Conservation (phyloP, 805 yeast genomes). For the Clavispora vitiphila region DNA sequence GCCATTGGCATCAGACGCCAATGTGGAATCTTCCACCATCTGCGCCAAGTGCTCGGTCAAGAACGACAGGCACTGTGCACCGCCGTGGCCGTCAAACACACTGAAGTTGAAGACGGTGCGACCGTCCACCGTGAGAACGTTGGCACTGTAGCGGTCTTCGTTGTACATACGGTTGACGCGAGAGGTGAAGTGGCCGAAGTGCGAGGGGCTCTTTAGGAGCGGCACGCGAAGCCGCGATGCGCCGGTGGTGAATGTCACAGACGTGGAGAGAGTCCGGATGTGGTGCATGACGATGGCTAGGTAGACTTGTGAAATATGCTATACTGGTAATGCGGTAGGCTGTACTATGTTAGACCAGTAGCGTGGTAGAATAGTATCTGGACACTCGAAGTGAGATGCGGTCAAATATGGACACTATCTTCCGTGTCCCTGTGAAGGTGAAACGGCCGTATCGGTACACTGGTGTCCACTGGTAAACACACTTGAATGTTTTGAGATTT, state of each 20-base stretch:
- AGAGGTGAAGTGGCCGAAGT: slow-evolving; percentile 73
- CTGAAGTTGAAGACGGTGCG: slow-evolving; percentile 53
- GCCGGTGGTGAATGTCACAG: slow-evolving; percentile 26
- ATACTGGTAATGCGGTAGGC: too few species aligned
- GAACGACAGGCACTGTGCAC: slow-evolving; percentile 64
- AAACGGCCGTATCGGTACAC: too few species aligned
- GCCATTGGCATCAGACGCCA: slow-evolving; percentile 17
- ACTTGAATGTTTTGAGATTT: too few species aligned
- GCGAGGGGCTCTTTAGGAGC: slow-evolving; percentile 59
- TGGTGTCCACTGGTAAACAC: too few species aligned
- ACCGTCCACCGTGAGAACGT: slow-evolving; percentile 40
- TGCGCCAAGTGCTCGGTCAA: slow-evolving; percentile 49
- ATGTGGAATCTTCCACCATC: slow-evolving; percentile 44
- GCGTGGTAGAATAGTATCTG: too few species aligned
- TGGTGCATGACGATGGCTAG: too few species aligned
- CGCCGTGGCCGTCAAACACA: slow-evolving; percentile 95
- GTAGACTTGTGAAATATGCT: too few species aligned
- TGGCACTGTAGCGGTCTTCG: slow-evolving; percentile 76
- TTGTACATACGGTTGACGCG: slow-evolving; percentile 73
- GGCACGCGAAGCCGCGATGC: slow-evolving; percentile 42
- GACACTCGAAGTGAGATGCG: too few species aligned
- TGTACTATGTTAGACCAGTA: too few species aligned
- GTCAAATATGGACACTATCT: too few species aligned
- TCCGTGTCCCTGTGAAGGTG: too few species aligned
- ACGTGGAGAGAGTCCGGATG: slow-evolving; percentile 12